A percentile compares a stretch with the other conserved stretches of the same genome.
Evolutionary conservation across 176 grass and related monocot genomes (phyloP).

Genomic region (Saccharum spontaneum): DNA sequence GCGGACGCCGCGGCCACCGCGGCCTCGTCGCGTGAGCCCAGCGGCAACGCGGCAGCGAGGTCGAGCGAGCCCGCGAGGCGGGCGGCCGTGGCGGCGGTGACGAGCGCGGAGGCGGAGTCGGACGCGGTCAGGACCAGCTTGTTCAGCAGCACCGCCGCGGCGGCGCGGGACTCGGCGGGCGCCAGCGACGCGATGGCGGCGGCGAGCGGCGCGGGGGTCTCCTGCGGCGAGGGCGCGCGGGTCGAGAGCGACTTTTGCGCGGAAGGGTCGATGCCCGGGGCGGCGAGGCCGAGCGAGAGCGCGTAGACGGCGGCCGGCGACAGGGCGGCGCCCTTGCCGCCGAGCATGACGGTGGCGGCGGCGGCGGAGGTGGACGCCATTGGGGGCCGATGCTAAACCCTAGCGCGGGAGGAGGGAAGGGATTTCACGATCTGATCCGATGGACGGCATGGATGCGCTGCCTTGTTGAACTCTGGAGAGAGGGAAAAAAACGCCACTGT

Average conservation of each 20-base stretch:
- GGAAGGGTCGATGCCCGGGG: slow-evolving; percentile 60
- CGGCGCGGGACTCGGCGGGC: slow-evolving; percentile 49
- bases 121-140: slow-evolving; percentile 69
- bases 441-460: slow-evolving; percentile 28
- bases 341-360: slow-evolving; percentile 51
- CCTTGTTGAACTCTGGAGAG: background rate
- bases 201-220: slow-evolving; percentile 17
- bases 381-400: slow-evolving; percentile 34
- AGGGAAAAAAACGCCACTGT: background rate
- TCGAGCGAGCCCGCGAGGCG: slow-evolving; percentile 40
- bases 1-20: slow-evolving; percentile 55
- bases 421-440: background rate
- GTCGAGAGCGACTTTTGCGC: slow-evolving; percentile 65
- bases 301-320: slow-evolving; percentile 57
- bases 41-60: slow-evolving; percentile 41
- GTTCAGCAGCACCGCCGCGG: slow-evolving; percentile 75
- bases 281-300: slow-evolving; percentile 39
- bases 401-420: slow-evolving; percentile 20
- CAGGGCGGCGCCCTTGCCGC: slow-evolving; percentile 65
- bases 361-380: slow-evolving; percentile 1
- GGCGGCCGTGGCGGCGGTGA: slow-evolving; percentile 45
- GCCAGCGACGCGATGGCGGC: slow-evolving; percentile 21
- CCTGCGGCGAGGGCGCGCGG: slow-evolving; percentile 34
- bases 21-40: slow-evolving; percentile 54
- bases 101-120: slow-evolving; percentile 36